Conservation (phyloP, 2,329 filamentous ascomycete genomes). For the Clonostachys chloroleuca region DNA sequence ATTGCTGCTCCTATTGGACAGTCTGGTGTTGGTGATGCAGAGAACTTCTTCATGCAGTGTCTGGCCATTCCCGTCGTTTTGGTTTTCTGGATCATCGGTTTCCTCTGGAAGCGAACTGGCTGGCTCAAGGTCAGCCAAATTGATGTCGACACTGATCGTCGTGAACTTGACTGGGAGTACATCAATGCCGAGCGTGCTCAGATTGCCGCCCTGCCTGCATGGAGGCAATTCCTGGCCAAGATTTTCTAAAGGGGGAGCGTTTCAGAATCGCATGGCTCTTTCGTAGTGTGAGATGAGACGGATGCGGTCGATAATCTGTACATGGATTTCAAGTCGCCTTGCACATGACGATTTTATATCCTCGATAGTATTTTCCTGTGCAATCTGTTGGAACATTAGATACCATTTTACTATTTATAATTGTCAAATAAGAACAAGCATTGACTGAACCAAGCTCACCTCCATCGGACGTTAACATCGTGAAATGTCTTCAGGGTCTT, state of each 20-base stretch:
- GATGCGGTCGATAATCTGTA: not conserved
- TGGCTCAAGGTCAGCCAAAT: constrained; percentile 58
- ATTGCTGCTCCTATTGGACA: constrained; percentile 27
- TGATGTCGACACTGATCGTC: constrained; percentile 63
- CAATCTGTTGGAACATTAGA: constrained; percentile 2
- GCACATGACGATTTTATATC: not conserved
- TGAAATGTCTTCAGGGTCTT: not conserved
- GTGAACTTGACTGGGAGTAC: constrained; percentile 61
- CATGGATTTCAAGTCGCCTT: not conserved
- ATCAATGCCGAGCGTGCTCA: constrained; percentile 50
- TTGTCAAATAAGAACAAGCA: too few relatives aligned
- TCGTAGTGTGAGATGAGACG: not conserved
- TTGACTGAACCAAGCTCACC: not conserved
- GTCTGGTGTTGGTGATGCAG: constrained; percentile 28
- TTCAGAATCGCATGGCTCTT: not conserved
- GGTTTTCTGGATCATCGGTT: constrained; percentile 52
- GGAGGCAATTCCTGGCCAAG: constrained; percentile 33
- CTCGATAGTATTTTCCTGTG: constrained; percentile 2
- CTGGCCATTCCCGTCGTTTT: constrained; percentile 51
- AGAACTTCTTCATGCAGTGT: constrained; percentile 51
- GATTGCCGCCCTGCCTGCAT: constrained; percentile 45
- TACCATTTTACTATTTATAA: constrained; percentile 1
- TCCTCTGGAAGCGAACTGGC: constrained; percentile 60
- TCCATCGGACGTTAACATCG: not conserved
- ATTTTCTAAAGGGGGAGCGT: constrained; percentile 22